These are phyloP conservation scores for Azolla pinnata DNA, from an alignment of 75 land plant genomes.

Conservation along the genomic window DNA sequence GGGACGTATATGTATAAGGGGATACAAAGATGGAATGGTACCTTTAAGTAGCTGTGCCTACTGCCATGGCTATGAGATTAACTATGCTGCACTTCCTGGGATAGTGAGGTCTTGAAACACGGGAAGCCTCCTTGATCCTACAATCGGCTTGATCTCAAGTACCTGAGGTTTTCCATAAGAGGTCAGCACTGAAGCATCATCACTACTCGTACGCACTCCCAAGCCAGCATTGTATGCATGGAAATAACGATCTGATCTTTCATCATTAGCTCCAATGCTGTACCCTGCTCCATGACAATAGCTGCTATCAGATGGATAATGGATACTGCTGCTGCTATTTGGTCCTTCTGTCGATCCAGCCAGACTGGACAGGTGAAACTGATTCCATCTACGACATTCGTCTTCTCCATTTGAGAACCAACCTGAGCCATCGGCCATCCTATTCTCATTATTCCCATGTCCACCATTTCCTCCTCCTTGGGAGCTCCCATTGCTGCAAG, in stretches of 20 bases:
- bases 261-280: too few relatives aligned
- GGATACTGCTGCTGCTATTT: too few relatives aligned
- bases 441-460: background rate
- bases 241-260: background rate
- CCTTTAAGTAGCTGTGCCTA: too few relatives aligned
- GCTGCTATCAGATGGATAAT: too few relatives aligned
- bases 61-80: too few relatives aligned
- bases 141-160: too few relatives aligned
- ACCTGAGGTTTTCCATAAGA: background rate
- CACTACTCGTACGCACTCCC: background rate
- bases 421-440: background rate
- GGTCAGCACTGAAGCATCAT: background rate
- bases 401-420: background rate
- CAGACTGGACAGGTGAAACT: too few relatives aligned
- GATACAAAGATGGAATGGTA: too few relatives aligned
- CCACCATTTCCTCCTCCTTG: background rate
- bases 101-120: conserved; percentile 6
- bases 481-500: background rate
- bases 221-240: too few relatives aligned
- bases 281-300: too few relatives aligned
- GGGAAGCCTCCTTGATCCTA: background rate
- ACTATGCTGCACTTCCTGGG: conserved; percentile 8
- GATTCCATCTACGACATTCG: background rate
- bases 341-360: too few relatives aligned
- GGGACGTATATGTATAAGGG: too few relatives aligned